phyloP scores from a whole-genome alignment of 192 early-diverging fungal genomes.

The Backusella luteola region DNA sequence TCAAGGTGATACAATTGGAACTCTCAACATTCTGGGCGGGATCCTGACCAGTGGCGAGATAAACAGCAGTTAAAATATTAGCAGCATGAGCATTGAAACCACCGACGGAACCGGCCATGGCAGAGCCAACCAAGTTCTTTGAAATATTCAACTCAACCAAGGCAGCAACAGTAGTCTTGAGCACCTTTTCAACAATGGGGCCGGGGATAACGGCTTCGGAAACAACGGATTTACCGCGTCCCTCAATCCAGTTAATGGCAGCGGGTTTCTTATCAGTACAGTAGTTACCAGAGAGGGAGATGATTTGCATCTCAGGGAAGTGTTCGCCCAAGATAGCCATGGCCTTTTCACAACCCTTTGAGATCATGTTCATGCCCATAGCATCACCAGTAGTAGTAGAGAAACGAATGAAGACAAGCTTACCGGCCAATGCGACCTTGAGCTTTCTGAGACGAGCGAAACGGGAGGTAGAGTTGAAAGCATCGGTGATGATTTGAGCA shows the following conservation, averaged over 20 bases:
- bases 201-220: constrained; percentile 84
- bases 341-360: constrained; percentile 91
- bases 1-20: constrained; percentile 91
- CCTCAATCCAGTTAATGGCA: constrained; percentile 98
- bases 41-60: constrained; percentile 93
- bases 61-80: constrained; percentile 89
- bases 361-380: constrained; percentile 99
- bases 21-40: constrained; percentile 95
- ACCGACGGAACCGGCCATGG: constrained; percentile 90
- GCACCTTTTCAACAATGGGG: constrained; percentile 70
- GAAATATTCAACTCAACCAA: constrained; percentile 77
- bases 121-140: constrained; percentile 93
- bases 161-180: constrained; percentile 83
- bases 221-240: constrained; percentile 92
- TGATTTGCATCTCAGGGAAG: constrained; percentile 75
- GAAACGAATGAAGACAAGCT: constrained; percentile 86
- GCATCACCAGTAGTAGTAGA: constrained; percentile 91
- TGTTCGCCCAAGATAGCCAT: constrained; percentile 55
- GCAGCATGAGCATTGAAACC: constrained; percentile 96
- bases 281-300: constrained; percentile 89
- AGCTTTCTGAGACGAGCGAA: constrained; percentile 82
- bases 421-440: constrained; percentile 82
- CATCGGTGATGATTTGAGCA: constrained; percentile 56
- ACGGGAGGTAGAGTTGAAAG: constrained; percentile 86
- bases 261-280: constrained; percentile 97